Percentiles rank a stretch among this genome's conserved stretches.
Evolutionary conservation across 1,139 yeast species (phyloP).

Genomic region (Taiozyma onychis): DNA sequence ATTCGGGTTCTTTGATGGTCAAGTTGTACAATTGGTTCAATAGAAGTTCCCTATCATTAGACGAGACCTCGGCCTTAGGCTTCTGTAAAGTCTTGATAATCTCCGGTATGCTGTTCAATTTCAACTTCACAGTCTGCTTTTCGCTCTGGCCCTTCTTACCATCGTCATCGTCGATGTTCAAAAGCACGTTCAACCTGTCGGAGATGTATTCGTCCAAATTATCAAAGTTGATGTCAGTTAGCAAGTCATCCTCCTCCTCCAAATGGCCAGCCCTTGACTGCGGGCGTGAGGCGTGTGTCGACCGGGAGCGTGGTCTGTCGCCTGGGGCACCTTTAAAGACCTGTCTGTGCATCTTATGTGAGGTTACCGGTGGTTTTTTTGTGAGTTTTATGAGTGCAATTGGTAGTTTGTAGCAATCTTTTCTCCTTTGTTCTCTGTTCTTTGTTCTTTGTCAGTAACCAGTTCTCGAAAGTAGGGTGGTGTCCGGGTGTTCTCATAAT

Average conservation of each 20-base stretch:
- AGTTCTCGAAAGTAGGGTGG: not conserved
- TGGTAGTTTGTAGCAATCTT: too few species aligned
- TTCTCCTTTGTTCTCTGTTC: too few species aligned
- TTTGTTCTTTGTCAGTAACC: not conserved
- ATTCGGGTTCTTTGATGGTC: conserved; percentile 9
- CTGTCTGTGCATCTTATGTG: not conserved
- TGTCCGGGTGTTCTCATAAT: not conserved
- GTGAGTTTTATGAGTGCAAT: not conserved
- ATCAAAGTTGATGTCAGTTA: conserved; percentile 19
- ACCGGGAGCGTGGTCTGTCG: not conserved
- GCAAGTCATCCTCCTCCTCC: conserved; percentile 18
- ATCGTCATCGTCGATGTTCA: conserved; percentile 4
- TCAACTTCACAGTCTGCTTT: conserved; percentile 9
- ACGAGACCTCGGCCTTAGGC: conserved; percentile 17
- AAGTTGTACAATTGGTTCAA: conserved; percentile 18
- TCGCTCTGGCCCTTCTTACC: conserved; percentile 6
- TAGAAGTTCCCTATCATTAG: conserved; percentile 20
- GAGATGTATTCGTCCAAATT: conserved; percentile 22
- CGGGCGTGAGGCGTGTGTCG: conserved; percentile 12
- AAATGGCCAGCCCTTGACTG: conserved; percentile 18
- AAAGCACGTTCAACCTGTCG: conserved; percentile 13
- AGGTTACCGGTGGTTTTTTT: not conserved
- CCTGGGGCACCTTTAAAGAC: not conserved
- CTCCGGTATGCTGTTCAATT: conserved; percentile 17
- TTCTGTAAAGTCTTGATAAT: conserved; percentile 16